A percentile compares a stretch with the other conserved stretches of the same genome.
phyloP scores from a whole-genome alignment of 192 early-diverging fungal species.

The Linnemannia zychae region DNA sequence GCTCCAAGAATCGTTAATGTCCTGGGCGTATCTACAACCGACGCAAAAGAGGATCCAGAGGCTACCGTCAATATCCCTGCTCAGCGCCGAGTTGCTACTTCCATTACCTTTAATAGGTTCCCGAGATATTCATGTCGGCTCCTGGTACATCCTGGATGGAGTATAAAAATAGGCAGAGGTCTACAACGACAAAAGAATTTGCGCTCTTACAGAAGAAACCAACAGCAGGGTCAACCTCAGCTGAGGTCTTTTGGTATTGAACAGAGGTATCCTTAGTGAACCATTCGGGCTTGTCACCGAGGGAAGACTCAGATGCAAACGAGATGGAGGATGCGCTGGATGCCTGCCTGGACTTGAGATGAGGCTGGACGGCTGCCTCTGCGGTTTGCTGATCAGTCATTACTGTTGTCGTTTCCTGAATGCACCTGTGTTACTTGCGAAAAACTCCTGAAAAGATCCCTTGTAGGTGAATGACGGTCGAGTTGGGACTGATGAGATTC shows the following conservation, averaged over 20 bases:
- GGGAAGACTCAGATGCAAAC: slow-evolving; percentile 33
- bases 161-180: background rate
- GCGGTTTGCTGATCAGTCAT: background rate
- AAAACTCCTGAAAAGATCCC: background rate
- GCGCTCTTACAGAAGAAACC: slow-evolving; percentile 49
- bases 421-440: slow-evolving; percentile 13
- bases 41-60: background rate
- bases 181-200: background rate
- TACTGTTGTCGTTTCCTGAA: background rate
- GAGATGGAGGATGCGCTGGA: slow-evolving; percentile 38
- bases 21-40: slow-evolving; percentile 63
- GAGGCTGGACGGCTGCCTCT: background rate
- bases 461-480: background rate
- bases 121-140: background rate
- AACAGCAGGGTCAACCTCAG: slow-evolving; percentile 49
- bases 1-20: slow-evolving; percentile 66
- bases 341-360: slow-evolving; percentile 33
- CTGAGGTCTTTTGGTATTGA: slow-evolving; percentile 46
- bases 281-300: slow-evolving; percentile 48
- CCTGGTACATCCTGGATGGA: background rate
- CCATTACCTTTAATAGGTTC: background rate
- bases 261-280: slow-evolving; percentile 48
- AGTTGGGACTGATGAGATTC: background rate
- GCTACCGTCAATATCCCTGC: background rate
- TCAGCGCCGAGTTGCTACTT: background rate